Evolutionary conservation across 169 alveolate species (phyloP).

Genomic region (Plasmodium billcollinsi): DNA sequence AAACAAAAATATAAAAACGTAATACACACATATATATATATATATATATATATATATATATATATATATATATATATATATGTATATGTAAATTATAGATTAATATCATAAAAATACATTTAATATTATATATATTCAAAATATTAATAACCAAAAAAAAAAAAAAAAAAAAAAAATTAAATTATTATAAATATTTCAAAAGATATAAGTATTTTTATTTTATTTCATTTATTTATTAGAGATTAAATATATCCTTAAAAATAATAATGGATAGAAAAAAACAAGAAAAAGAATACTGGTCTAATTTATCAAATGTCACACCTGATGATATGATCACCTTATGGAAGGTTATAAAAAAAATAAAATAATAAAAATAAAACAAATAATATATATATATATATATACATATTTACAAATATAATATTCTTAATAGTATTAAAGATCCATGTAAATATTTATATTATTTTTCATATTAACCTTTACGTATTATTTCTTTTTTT

Average conservation of each 20-base stretch:
- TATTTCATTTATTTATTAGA: slow-evolving; percentile 1
- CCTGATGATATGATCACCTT: slow-evolving; percentile 57
- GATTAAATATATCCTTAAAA: slow-evolving; percentile 51
- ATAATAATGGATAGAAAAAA: slow-evolving; percentile 58
- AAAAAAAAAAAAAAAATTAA: not conserved
- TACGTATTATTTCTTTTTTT: not conserved
- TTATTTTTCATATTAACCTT: no score
- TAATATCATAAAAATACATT: no score
- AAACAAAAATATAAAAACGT: slow-evolving; percentile 65
- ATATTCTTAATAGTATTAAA: no score
- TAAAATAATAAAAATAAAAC: not conserved
- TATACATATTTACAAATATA: no score
- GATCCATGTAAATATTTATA: no score
- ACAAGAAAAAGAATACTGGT: slow-evolving; percentile 67
- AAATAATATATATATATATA: no score
- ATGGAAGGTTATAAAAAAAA: slow-evolving; percentile 51
- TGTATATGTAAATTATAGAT: no score
- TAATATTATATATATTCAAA: no score
- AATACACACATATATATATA: not conserved
- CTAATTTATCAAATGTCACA: slow-evolving; percentile 35
- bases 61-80: not conserved
- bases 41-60: not conserved
- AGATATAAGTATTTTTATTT: not conserved
- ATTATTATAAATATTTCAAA: not conserved
- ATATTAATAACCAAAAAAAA: not conserved